Percentiles rank a stretch among this genome's conserved stretches.
Conservation (phyloP, 108 stramenopile species). For the Epithemia pelagica region DNA sequence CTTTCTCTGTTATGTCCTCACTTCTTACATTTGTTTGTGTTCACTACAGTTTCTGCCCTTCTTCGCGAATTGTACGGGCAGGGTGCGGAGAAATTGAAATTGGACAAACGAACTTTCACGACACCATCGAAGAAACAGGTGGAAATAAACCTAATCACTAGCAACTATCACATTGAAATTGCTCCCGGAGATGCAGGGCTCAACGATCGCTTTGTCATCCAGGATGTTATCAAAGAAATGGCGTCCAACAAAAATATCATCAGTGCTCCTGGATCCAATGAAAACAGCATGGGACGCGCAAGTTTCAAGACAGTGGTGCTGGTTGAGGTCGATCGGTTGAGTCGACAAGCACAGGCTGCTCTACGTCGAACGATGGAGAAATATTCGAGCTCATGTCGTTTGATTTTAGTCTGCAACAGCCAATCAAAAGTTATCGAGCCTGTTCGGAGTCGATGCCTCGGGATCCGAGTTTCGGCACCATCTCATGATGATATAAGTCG, state of each 20-base stretch:
- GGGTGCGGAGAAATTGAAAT: slow-evolving; percentile 72
- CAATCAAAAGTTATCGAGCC: slow-evolving; percentile 93
- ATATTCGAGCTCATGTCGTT: slow-evolving; percentile 85
- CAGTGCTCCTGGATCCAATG: slow-evolving; percentile 11
- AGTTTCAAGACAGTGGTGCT: slow-evolving; percentile 90
- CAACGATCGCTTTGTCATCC: slow-evolving; percentile 95
- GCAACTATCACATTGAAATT: slow-evolving; percentile 95
- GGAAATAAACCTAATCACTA: slow-evolving; percentile 91
- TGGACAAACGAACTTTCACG: slow-evolving; percentile 73
- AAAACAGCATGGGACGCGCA: slow-evolving; percentile 40
- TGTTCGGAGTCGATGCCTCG: slow-evolving; percentile 90
- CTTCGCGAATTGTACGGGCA: slow-evolving; percentile 87
- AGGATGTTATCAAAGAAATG: slow-evolving; percentile 99
- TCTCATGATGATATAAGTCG: slow-evolving; percentile 63
- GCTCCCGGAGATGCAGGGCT: slow-evolving; percentile 93
- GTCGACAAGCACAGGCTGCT: slow-evolving; percentile 89
- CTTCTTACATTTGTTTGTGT: no score
- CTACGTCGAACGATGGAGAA: slow-evolving; percentile 98
- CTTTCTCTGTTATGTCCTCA: no score
- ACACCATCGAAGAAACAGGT: slow-evolving; percentile 83
- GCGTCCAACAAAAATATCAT: slow-evolving; percentile 70
- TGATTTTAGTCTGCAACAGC: slow-evolving; percentile 90
- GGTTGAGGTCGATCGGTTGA: slow-evolving; percentile 89
- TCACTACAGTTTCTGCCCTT: no score
- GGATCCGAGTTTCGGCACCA: slow-evolving; percentile 91